A percentile compares a stretch with the other conserved stretches of the same genome.
phyloP scores from a whole-genome alignment of 306 rosid species.

The Vachellia pachyceras region DNA sequence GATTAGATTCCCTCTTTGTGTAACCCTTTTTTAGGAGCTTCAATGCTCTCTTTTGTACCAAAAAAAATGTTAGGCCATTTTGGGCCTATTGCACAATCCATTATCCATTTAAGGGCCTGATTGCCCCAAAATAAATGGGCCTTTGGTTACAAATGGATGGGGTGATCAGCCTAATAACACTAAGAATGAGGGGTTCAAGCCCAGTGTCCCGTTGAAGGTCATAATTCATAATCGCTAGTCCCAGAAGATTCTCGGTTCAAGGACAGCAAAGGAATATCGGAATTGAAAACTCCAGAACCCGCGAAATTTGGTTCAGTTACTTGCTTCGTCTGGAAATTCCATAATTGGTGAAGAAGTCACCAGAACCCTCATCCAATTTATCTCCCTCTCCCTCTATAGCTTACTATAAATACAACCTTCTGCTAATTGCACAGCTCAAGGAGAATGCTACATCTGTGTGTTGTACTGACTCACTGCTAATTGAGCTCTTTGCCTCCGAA shows the following conservation, averaged over 20 bases:
- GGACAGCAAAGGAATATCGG: background rate
- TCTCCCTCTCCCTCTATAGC: background rate
- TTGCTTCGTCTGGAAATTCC: background rate
- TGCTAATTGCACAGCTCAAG: too few species aligned
- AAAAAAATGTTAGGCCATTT: background rate
- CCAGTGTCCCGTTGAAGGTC: background rate
- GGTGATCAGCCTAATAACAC: background rate
- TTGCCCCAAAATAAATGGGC: background rate
- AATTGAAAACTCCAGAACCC: slow-evolving; percentile 12
- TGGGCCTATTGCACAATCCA: background rate
- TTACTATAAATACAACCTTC: background rate
- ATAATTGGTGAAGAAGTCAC: background rate
- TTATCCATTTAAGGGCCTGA: background rate
- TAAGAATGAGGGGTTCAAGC: background rate
- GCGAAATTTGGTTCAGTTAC: background rate
- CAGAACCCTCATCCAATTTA: background rate
- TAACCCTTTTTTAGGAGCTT: too few species aligned
- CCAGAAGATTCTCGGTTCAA: slow-evolving; percentile 19
- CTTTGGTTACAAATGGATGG: background rate
- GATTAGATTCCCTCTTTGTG: too few species aligned
- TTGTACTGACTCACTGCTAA: background rate
- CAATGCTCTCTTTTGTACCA: too few species aligned
- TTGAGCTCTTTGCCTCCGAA: background rate
- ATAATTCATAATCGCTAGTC: background rate
- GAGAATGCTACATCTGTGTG: background rate